Base-by-base conservation (phyloP, 169 alveolate genomes). In the Eimeria tenella region DNA sequence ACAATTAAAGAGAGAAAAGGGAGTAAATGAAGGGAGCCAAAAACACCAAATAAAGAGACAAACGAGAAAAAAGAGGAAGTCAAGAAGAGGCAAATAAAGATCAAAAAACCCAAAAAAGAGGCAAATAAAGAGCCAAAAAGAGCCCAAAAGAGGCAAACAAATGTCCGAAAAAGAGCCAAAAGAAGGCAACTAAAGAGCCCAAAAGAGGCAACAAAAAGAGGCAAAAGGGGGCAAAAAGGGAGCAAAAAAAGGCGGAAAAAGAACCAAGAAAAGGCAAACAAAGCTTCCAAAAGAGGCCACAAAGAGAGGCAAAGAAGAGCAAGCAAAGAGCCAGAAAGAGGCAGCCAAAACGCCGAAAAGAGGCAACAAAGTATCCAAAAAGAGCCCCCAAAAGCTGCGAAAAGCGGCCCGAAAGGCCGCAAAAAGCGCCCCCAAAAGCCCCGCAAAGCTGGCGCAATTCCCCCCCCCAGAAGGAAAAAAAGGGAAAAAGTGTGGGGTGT, bases 381-480 rank as follows among this genome's bases (percentile, higher is more conserved):
- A 65, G 25, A 5, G 8, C 9, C 25, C 23, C 31, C 75, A 10
- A 65, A 13, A 65, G 7, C 8, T 65, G 31, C 25, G 7, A 10
- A 5, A 5, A 5, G 25, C 25, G 8, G 75, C 75, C 75, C 5
- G 75, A 9, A n/a, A n/a, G n/a, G n/a, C n/a, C n/a, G n/a, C n/a
- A n/a, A n/a, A n/a, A n/a, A n/a, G n/a, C n/a, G n/a, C n/a, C n/a
- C n/a, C n/a, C n/a, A n/a, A n/a, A n/a, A n/a, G n/a, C n/a, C n/a
- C 31, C 68, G 31, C 68, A 9, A 6, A 53, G 6, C 63, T 6
- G 62, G 50, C 8, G 68, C 10, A 53, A 19, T 77, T n/a, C n/a
- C n/a, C n/a, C 11, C 88, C 10, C 88, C 68, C 31, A 53, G 71
- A 6, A 13, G 68, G 25, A 77, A 50, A 77, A n/a, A 77, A 50